Conservation (phyloP, 2,329 filamentous ascomycete genomes). For the Aschersonia sp. region DNA sequence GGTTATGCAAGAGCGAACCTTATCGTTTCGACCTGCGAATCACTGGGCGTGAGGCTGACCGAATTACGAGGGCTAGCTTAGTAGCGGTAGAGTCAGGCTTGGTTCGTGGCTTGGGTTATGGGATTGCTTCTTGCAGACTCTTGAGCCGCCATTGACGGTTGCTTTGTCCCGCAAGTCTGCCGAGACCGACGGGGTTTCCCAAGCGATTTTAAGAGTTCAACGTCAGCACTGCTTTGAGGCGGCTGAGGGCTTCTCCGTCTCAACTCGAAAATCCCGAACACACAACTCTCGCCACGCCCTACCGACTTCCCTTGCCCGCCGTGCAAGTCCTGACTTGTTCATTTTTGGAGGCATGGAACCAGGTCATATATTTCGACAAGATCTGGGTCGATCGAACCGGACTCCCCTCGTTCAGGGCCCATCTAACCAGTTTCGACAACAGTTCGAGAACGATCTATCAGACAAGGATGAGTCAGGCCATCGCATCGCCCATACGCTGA, state of each 20-base stretch:
- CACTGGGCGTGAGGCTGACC: neutral
- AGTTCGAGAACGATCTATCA: constrained; percentile 24
- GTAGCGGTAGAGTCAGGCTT: neutral
- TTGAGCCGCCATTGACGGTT: constrained; percentile 2
- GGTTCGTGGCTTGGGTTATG: neutral
- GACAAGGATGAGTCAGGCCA: constrained; percentile 38
- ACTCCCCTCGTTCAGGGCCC: constrained; percentile 18
- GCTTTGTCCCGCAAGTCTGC: neutral
- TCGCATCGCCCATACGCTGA: constrained; percentile 64
- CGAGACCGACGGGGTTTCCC: neutral
- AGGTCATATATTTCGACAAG: constrained; percentile 44
- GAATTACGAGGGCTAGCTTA: neutral
- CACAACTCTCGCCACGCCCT: neutral
- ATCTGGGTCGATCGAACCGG: constrained; percentile 28
- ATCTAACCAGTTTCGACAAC: no score
- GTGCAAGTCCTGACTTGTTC: neutral
- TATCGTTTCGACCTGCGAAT: neutral
- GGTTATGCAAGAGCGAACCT: neutral
- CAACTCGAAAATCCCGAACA: no score
- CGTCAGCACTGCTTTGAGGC: no score
- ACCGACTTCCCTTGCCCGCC: neutral
- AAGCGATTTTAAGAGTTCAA: no score
- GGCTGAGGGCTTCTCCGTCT: no score
- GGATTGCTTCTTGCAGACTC: neutral
- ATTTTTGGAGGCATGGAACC: constrained; percentile 35